A percentile compares a stretch with the other conserved stretches of the same genome.
Conservation (phyloP, 2,329 filamentous ascomycete species). For the Graphilbum fragrans region DNA sequence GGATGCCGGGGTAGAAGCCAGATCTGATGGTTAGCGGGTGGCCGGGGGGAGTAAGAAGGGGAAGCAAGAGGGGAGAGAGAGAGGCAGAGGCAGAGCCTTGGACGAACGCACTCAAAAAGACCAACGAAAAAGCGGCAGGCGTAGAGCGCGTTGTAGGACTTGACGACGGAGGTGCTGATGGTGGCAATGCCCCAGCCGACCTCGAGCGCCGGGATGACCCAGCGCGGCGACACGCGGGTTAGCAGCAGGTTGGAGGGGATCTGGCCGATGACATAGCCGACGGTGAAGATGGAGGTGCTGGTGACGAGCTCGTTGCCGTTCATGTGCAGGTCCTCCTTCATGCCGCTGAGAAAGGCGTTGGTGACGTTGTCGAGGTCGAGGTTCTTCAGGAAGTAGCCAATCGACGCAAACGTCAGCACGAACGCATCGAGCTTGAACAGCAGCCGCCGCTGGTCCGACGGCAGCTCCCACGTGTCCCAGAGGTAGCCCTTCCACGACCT, state of each 20-base stretch:
- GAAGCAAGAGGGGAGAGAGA: constrained; percentile 3
- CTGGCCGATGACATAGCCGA: constrained; percentile 15
- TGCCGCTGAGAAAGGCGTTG: constrained; percentile 36
- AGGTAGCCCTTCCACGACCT: constrained; percentile 23
- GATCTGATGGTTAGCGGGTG: background rate
- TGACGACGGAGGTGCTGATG: constrained; percentile 10
- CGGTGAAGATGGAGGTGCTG: constrained; percentile 19
- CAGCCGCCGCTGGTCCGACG: constrained; percentile 18
- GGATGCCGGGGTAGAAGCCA: constrained; percentile 40
- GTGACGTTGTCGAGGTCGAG: constrained; percentile 26
- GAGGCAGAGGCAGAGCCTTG: too few relatives aligned
- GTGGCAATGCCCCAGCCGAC: constrained; percentile 18
- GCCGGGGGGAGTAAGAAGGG: background rate
- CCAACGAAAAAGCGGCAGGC: constrained; percentile 42
- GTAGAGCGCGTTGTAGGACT: constrained; percentile 21
- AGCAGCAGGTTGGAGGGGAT: constrained; percentile 14
- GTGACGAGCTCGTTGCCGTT: constrained; percentile 25
- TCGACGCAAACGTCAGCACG: constrained; percentile 20
- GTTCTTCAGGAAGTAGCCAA: constrained; percentile 21
- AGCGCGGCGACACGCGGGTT: constrained; percentile 16
- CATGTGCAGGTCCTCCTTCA: constrained; percentile 32
- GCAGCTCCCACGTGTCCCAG: constrained; percentile 23
- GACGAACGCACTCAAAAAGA: constrained; percentile 36
- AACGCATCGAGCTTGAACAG: constrained; percentile 23
- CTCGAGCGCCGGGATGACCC: constrained; percentile 18